phyloP scores from a whole-genome alignment of 495 filamentous ascomycete species.

The Hypoxylon intermedium region DNA sequence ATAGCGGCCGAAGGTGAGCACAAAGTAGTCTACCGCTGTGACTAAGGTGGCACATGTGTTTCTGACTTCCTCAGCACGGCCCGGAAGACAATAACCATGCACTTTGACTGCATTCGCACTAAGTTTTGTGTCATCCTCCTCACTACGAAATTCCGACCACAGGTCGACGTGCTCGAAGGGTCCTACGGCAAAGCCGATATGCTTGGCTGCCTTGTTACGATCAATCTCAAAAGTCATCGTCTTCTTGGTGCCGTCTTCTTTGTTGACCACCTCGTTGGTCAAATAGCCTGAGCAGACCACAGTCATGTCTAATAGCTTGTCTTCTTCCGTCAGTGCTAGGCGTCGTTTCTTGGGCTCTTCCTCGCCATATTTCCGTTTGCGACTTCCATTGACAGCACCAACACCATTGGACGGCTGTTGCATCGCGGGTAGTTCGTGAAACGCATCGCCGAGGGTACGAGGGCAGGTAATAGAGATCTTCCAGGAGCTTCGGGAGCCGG shows the following conservation, averaged over 20 bases:
- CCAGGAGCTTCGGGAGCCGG: conserved; percentile 80
- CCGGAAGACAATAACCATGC: conserved; percentile 88
- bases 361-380: conserved; percentile 48
- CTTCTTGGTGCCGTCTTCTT: conserved; percentile 76
- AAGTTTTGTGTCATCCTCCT: conserved; percentile 88
- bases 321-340: conserved; percentile 68
- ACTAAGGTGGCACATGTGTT: conserved; percentile 72
- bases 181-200: conserved; percentile 90
- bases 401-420: conserved; percentile 31
- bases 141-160: conserved; percentile 80
- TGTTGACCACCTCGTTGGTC: conserved; percentile 78
- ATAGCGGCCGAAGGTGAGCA: conserved; percentile 81
- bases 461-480: conserved; percentile 86
- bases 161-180: conserved; percentile 94
- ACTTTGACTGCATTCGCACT: conserved; percentile 82
- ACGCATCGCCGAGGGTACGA: conserved; percentile 83
- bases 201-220: conserved; percentile 76
- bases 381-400: conserved; percentile 19
- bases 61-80: conserved; percentile 75
- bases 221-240: conserved; percentile 79
- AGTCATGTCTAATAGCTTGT: conserved; percentile 82
- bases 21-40: conserved; percentile 82
- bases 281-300: conserved; percentile 90
- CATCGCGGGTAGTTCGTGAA: conserved; percentile 52
- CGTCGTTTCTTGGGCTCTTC: conserved; percentile 41